Base-by-base conservation (phyloP, 164 flowering plant genomes). In the Cinnamomum micranthum region DNA sequence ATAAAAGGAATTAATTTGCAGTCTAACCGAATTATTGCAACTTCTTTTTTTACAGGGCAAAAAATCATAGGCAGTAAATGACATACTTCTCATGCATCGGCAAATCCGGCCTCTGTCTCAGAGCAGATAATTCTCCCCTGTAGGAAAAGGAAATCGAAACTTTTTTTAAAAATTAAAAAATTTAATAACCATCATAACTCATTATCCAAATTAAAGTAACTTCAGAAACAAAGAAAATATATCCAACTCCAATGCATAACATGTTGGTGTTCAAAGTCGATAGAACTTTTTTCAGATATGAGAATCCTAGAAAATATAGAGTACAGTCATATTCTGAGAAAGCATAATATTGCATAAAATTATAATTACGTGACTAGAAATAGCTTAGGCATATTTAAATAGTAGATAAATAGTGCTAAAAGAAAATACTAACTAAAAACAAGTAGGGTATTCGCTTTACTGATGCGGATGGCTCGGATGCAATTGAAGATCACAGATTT, bases 1-100 rank as follows among this genome's bases (percentile, higher is more conserved):
- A 41, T 41, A 41, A 31, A 31, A 31, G 6, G 35, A 31, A 31
- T 31, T 31, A 31, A 31, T 31, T 31, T 6, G 35, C 47, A 41
- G 47, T 41, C 47, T 9, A 41, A 9, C 47, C 10, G 11, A 41
- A 41, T 41, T 41, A 6, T 41, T 41, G 47, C 47, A 41, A 41
- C 47, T 41, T 41, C 47, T 41, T 41, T 41, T 41, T 41, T 41
- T 6, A 9, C 47, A 41, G 11, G 64, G 23, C 5, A 20, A 60
- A 60, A 60, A 19, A 60, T 2, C 11, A 5, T 60, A 60, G 24
- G 2, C n/a, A 60, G 24, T 23, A 22, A 10, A 33, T 25, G 19
- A 77, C 90, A 70, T 88, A 94, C 99, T 86, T 95, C 64, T 92
- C 93, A 66, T 83, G 74, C 55, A 84, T 77, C 11, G 87, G 73